Percentiles rank a stretch among this genome's conserved stretches.
Conservation (phyloP, 768 basidiomycete genomes). For the Xerocomellus dryophilus region DNA sequence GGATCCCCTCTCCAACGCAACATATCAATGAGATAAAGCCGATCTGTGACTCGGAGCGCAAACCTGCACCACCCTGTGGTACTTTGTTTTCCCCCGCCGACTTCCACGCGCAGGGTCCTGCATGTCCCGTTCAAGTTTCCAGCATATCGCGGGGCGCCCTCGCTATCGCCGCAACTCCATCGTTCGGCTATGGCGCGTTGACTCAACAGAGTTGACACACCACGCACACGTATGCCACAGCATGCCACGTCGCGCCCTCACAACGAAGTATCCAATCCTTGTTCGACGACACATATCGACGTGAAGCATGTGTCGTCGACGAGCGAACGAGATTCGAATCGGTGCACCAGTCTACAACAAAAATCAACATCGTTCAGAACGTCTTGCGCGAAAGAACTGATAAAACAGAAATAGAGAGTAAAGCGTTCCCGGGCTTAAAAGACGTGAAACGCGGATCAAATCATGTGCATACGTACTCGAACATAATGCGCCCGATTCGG, state of each 20-base stretch:
- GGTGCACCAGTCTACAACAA: slow-evolving; percentile 3
- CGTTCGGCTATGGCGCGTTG: neutral
- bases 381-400: slow-evolving; percentile 8
- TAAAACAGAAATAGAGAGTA: neutral
- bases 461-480: slow-evolving; percentile 5
- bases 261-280: neutral
- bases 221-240: neutral
- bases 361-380: neutral
- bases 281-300: slow-evolving; percentile 1
- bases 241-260: neutral
- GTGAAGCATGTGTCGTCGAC: neutral
- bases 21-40: too few relatives aligned
- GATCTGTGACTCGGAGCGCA: neutral
- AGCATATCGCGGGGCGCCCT: neutral
- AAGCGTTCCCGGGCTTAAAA: neutral
- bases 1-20: neutral
- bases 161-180: neutral
- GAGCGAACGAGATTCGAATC: neutral
- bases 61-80: neutral
- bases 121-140: neutral
- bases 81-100: neutral
- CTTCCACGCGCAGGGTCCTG: slow-evolving; percentile 6
- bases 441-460: neutral
- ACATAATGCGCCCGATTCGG: neutral
- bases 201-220: neutral